A percentile compares a stretch with the other conserved stretches of the same genome.
phyloP scores from a whole-genome alignment of 768 basidiomycete genomes.

The Trametes elegans region DNA sequence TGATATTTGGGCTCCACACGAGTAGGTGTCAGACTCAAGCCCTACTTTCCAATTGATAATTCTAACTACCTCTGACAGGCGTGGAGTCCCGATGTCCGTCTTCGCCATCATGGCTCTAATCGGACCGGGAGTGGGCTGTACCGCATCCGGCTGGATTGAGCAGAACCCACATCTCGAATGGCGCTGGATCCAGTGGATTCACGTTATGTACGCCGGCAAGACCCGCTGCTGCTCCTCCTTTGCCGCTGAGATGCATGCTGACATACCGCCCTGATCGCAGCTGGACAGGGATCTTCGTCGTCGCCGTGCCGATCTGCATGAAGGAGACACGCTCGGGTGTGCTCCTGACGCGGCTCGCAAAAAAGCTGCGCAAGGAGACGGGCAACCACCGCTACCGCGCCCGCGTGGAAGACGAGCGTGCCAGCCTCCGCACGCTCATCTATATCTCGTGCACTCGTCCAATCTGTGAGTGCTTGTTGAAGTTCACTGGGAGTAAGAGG shows the following conservation, averaged over 20 bases:
- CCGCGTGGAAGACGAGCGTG: constrained; percentile 60
- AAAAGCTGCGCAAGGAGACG: constrained; percentile 58
- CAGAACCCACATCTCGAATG: constrained; percentile 56
- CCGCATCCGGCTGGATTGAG: constrained; percentile 67
- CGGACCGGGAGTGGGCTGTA: constrained; percentile 62
- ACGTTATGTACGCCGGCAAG: constrained; percentile 50
- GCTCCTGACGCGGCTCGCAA: constrained; percentile 64
- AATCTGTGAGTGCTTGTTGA: constrained; percentile 47
- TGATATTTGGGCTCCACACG: constrained; percentile 62
- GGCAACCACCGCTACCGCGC: constrained; percentile 63
- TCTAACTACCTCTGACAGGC: too few relatives aligned
- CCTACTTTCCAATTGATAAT: too few relatives aligned
- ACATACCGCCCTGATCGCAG: constrained; percentile 35
- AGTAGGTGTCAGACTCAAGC: too few relatives aligned
- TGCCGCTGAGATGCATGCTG: not conserved
- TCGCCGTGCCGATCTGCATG: constrained; percentile 54
- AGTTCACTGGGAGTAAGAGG: not conserved
- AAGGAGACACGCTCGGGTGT: constrained; percentile 74
- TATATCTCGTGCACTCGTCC: constrained; percentile 70
- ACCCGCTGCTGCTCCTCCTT: too few relatives aligned
- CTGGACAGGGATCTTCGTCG: constrained; percentile 47
- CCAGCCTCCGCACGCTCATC: constrained; percentile 55
- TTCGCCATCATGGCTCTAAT: constrained; percentile 63
- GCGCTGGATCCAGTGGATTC: constrained; percentile 87
- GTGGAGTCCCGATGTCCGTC: constrained; percentile 75